A percentile compares a stretch with the other conserved stretches of the same genome.
phyloP scores from a whole-genome alignment of 2,329 filamentous ascomycete species.

The Exophiala spinifera region DNA sequence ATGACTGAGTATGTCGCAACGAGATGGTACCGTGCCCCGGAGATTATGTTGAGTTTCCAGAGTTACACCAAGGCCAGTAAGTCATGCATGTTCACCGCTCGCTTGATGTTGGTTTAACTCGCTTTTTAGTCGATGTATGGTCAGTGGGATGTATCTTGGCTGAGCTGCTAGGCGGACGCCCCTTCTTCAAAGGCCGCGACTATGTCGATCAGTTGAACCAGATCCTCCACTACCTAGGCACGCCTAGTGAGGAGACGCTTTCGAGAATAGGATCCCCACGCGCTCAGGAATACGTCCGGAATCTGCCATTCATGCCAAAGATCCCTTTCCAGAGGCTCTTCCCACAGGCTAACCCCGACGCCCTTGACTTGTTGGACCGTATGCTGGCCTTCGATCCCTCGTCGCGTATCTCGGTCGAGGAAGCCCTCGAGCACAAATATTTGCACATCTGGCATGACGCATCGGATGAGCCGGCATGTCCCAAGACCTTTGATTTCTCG shows the following conservation, averaged over 20 bases:
- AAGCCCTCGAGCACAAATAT: conserved; percentile 94
- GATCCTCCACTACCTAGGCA: conserved; percentile 96
- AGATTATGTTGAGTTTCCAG: conserved; percentile 99
- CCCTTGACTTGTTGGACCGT: conserved; percentile 88
- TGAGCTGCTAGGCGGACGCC: conserved; percentile 89
- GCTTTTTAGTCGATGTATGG: conserved; percentile 83
- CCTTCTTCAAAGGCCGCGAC: conserved; percentile 98
- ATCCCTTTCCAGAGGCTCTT: conserved; percentile 85
- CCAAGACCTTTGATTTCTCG: conserved; percentile 93
- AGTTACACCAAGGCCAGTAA: conserved; percentile 99
- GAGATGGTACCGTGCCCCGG: conserved; percentile 95
- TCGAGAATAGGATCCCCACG: conserved; percentile 90
- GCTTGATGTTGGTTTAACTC: conserved; percentile 4
- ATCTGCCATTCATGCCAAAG: conserved; percentile 92
- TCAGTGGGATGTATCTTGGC: conserved; percentile 97
- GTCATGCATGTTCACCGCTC: conserved; percentile 44
- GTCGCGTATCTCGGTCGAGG: conserved; percentile 87
- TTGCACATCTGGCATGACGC: conserved; percentile 98
- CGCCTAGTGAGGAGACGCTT: conserved; percentile 91
- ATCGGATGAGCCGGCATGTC: conserved; percentile 90
- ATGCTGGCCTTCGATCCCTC: conserved; percentile 98
- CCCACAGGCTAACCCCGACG: conserved; percentile 91
- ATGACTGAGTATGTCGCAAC: conserved; percentile 99
- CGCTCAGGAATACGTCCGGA: conserved; percentile 97
- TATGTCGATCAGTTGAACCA: conserved; percentile 99